These are phyloP conservation scores for Tylopilus sp. DNA, from an alignment of 768 basidiomycete species.

Conservation along the genomic window DNA sequence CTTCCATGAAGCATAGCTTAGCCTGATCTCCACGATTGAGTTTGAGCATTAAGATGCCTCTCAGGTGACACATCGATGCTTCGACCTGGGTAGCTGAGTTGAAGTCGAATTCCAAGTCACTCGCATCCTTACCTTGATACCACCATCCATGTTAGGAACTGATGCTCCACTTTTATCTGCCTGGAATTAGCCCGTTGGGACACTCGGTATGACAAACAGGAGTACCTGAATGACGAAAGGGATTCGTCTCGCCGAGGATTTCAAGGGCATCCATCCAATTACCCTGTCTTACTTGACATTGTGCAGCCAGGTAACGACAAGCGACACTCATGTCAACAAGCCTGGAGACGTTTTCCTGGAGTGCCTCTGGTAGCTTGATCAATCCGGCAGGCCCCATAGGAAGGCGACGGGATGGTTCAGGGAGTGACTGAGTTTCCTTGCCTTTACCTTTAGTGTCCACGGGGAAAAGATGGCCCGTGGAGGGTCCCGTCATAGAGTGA, in stretches of 20 bases:
- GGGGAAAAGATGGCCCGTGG: conserved; percentile 42
- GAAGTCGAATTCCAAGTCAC: background rate
- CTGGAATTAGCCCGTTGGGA: conserved; percentile 6
- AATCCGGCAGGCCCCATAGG: conserved; percentile 72
- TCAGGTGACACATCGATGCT: conserved; percentile 94
- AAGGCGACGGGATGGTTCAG: conserved; percentile 46
- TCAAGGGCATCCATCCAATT: conserved; percentile 91
- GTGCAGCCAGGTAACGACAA: conserved; percentile 94
- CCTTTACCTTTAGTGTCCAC: conserved; percentile 55
- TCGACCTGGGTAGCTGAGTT: conserved; percentile 62
- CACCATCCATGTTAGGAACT: conserved; percentile 84
- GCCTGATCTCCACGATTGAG: conserved; percentile 88
- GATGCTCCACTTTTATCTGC: conserved; percentile 62
- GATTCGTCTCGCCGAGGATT: conserved; percentile 90
- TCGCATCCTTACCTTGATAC: conserved; percentile 72
- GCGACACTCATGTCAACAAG: conserved; percentile 94
- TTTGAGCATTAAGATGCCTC: conserved; percentile 92
- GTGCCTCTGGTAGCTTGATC: conserved; percentile 63
- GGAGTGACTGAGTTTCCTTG: conserved; percentile 45
- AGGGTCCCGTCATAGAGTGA: conserved; percentile 16
- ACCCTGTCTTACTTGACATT: conserved; percentile 88
- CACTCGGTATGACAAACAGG: background rate
- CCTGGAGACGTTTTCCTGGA: conserved; percentile 64
- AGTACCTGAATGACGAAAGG: conserved; percentile 71
- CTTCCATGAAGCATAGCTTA: conserved; percentile 95